A percentile compares a stretch with the other conserved stretches of the same genome.
phyloP scores from a whole-genome alignment of 2,329 filamentous ascomycete species.

The Neopestalotiopsis sp. region DNA sequence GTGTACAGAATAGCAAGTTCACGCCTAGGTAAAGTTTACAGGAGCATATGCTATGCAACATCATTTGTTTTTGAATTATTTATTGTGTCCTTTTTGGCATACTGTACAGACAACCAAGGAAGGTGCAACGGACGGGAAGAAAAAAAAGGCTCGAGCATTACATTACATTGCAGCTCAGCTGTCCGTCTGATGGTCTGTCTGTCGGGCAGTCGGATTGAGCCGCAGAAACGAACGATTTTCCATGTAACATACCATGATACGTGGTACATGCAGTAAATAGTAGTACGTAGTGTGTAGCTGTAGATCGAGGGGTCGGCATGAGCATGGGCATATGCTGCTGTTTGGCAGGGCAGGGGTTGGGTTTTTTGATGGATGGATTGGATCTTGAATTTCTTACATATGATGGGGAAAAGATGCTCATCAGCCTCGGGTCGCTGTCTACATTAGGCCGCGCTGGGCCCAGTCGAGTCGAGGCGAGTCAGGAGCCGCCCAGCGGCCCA shows the following conservation, averaged over 20 bases:
- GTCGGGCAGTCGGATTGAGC: background rate
- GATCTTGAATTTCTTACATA: constrained; percentile 4
- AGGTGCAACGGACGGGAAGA: background rate
- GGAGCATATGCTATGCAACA: too few relatives aligned
- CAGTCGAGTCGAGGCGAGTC: constrained; percentile 11
- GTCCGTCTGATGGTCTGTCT: background rate
- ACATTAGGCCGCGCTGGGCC: background rate
- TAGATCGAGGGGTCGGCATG: background rate
- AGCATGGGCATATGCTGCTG: background rate
- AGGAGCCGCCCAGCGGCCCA: constrained; percentile 3
- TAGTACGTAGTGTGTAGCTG: background rate
- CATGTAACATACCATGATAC: background rate
- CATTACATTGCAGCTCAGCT: background rate
- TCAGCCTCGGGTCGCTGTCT: constrained; percentile 1
- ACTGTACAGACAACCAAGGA: background rate
- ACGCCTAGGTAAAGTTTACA: too few relatives aligned
- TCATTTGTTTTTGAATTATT: too few relatives aligned
- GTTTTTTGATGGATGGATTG: background rate
- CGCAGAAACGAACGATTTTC: background rate
- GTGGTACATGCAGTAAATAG: background rate
- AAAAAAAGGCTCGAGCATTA: background rate
- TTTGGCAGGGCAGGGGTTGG: background rate
- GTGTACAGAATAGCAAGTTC: too few relatives aligned
- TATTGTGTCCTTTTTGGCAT: background rate
- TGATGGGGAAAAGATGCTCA: background rate